These are phyloP conservation scores for Paracamarosporium sp. DNA, from an alignment of 2,329 filamentous ascomycete genomes.

Conservation along the genomic window DNA sequence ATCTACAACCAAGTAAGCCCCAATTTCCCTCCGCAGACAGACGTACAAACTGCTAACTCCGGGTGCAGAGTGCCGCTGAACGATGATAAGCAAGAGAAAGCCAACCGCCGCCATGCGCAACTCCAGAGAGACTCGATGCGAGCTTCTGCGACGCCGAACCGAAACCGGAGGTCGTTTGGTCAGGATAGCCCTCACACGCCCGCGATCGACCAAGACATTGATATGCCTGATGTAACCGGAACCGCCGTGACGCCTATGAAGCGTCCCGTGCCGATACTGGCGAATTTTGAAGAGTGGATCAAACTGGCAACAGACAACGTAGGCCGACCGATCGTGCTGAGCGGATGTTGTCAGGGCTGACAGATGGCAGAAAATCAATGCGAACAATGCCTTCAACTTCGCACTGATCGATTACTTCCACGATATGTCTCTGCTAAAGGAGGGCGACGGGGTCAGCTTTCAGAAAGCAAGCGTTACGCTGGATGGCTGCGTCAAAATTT, in stretches of 20 bases:
- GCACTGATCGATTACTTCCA: conserved; percentile 99
- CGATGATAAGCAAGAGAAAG: conserved; percentile 93
- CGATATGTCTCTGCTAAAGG: conserved; percentile 96
- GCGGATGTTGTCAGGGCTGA: conserved; percentile 14
- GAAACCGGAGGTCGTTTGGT: conserved; percentile 67
- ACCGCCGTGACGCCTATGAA: conserved; percentile 92
- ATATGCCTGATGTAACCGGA: conserved; percentile 68
- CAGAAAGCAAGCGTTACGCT: conserved; percentile 97
- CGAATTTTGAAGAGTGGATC: conserved; percentile 99
- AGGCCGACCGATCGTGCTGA: conserved; percentile 7
- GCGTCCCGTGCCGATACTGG: conserved; percentile 83
- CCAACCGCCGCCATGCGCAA: conserved; percentile 84
- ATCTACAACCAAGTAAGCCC: conserved; percentile 33
- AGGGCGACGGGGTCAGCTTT: conserved; percentile 97
- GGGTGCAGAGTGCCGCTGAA: conserved; percentile 85
- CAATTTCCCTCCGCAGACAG: neutral
- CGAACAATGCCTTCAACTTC: conserved; percentile 98
- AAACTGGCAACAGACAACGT: conserved; percentile 98
- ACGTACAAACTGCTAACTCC: conserved; percentile 8
- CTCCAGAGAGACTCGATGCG: conserved; percentile 92
- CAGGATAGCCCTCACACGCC: conserved; percentile 60
- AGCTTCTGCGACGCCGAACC: conserved; percentile 75
- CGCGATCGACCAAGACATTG: conserved; percentile 50
- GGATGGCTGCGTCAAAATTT: conserved; percentile 98
- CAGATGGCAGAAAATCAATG: conserved; percentile 73